A percentile compares a stretch with the other conserved stretches of the same genome.
Conservation (phyloP, 2,329 filamentous ascomycete genomes). For the Akanthomyces muscarius region DNA sequence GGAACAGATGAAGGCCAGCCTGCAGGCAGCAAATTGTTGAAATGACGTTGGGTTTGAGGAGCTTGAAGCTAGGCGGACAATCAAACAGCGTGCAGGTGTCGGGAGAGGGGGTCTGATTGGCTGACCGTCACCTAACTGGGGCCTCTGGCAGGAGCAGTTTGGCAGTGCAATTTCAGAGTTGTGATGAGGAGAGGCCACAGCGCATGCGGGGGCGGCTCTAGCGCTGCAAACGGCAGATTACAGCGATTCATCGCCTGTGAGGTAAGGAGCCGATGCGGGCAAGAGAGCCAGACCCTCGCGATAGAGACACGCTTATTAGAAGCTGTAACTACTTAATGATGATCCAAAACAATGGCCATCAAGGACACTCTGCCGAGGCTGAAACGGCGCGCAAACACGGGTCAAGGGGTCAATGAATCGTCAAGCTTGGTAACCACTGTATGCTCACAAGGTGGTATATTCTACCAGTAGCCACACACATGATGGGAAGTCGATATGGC, state of each 20-base stretch:
- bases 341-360: not conserved
- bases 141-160: not conserved
- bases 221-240: not conserved
- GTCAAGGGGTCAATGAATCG: not conserved
- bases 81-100: not conserved
- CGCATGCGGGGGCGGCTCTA: not conserved
- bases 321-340: not conserved
- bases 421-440: not conserved
- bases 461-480: not conserved
- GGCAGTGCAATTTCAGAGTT: not conserved
- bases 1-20: not conserved
- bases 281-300: not conserved
- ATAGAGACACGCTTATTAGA: not conserved
- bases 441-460: not conserved
- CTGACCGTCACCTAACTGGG: not conserved
- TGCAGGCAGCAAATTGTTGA: constrained; percentile 14
- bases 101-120: not conserved
- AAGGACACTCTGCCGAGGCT: not conserved
- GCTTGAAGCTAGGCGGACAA: not conserved
- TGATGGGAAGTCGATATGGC: not conserved
- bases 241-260: not conserved
- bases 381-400: constrained; percentile 5
- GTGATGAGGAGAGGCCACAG: not conserved
- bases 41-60: constrained; percentile 13
- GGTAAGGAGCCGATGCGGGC: not conserved